Evolutionary conservation across 306 rosid species (phyloP), one percentile per base, ranked within the genome.

Genomic region (Amphicarpaea edgeworthii): DNA sequence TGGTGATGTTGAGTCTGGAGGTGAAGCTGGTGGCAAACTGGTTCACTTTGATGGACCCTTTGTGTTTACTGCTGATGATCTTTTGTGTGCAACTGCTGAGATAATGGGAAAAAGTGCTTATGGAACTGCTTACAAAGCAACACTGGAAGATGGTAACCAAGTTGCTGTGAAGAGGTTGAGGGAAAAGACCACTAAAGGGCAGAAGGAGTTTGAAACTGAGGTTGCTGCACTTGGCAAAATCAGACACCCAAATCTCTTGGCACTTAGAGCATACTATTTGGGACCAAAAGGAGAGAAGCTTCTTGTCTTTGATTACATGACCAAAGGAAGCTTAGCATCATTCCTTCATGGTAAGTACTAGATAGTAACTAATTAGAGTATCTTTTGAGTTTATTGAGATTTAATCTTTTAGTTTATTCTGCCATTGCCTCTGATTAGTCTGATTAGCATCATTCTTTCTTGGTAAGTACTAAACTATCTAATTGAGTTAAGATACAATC

Each of bases 31-130:
- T 41, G 88, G 88, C 14, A 85, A 85, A 21, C 70, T 85, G 1
- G 98, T 93, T 28, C 98, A 93, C 83, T 93, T 90, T 81, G 98
- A 93, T 75, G 98, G 98, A 20, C 96, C 95, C 3, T 93, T 93
- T 72, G 91, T 89, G 37, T 93, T 93, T 68, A 87, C 98, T 26
- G 96, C 96, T 55, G 98, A 93, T 82, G 96, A 93, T 78, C 90
- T 93, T 6, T 43, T 93, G 72, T 93, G 98, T 70, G 96, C 98
- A 11, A 90, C 96, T 41, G 98, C 98, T 6, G 98, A 93, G 87
- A 93, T 93, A 55, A 90, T 93, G 93, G 98, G 98, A 0, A 93
- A 90, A 77, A 92, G 92, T 73, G 86, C 97, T 8, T 92, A 84
- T 84, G 98, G 98, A 50, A 93, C 98, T 32, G 96, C 96, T 10